Evolutionary conservation across 1,284 basidiomycete genomes (phyloP), one percentile per base, ranked within the genome.

Genomic region (Trametes hirsuta): DNA sequence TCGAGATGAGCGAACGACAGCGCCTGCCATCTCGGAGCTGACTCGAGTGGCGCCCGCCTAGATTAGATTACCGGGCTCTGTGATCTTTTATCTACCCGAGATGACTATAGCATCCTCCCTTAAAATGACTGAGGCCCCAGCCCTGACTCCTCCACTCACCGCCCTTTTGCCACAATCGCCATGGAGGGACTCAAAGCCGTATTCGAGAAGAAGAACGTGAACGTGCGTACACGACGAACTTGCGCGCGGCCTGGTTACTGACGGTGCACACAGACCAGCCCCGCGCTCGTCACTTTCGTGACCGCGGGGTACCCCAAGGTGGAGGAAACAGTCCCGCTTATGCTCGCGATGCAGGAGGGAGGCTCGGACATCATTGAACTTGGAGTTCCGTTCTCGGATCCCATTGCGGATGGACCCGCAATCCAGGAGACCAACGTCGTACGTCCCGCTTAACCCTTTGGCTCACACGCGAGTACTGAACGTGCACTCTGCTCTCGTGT

Each of bases 281-380:
- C 93, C 46, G 93, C 89, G 21, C 81, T 95, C 62, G 86, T 95
- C 61, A 92, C 94, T 46, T 97, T 97, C 77, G 80, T 97, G 66
- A 98, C 95, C 22, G 95, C 94, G 57, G 95, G 95, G 25, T 97
- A 88, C 76, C 95, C 95, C 24, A 86, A 80, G 11, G 76, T 77
- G 53, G 80, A 88, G 69, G 88, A 91, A 62, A 98, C 97, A 0
- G 93, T 97, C 14, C 87, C 93, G 3, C 82, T 97, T 57, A 76
- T 98, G 79, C 85, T 98, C 40, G 91, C 91, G 21, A 91, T 99
- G 84, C 90, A 98, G 76, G 84, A 85, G 47, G 97, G 96, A 49
- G 97, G 97, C 22, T 87, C 94, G 47, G 95, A 98, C 75, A 87
- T 98, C 66, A 97, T 99, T 66, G 97, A 99, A 76, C 84, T 99